These are phyloP conservation scores for Solanum hybrid DNA, from an alignment of 305 asterid genomes.

Conservation along the genomic window DNA sequence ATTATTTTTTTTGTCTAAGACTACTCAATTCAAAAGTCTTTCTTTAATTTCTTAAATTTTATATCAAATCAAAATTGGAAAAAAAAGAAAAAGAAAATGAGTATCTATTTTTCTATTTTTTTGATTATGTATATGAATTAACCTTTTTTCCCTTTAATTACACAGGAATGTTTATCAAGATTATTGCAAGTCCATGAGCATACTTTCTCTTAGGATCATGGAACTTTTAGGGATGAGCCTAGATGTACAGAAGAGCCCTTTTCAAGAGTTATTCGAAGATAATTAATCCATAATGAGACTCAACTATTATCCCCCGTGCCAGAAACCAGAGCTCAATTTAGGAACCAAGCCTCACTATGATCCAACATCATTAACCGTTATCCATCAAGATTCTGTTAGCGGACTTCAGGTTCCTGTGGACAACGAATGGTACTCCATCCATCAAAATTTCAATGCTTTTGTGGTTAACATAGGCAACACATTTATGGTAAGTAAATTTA, in stretches of 20 bases:
- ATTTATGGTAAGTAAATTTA: no score
- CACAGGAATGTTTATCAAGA: neutral
- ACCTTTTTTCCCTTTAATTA: neutral
- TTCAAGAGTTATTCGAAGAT: neutral
- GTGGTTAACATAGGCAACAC: no score
- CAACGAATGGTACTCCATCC: neutral
- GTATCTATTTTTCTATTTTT: no score
- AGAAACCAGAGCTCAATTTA: no score
- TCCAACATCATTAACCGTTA: neutral
- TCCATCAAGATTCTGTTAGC: neutral
- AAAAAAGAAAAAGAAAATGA: no score
- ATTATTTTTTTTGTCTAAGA: no score
- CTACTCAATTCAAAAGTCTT: no score
- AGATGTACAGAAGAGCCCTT: neutral
- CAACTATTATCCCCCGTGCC: no score
- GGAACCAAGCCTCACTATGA: neutral
- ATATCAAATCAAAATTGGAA: no score
- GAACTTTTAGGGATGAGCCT: neutral
- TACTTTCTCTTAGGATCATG: neutral
- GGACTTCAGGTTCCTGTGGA: neutral
- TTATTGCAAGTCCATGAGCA: neutral
- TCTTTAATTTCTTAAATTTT: no score
- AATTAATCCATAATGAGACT: neutral
- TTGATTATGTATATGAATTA: neutral
- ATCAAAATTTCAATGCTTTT: no score